Percentiles rank a stretch among this genome's conserved stretches.
phyloP scores from a whole-genome alignment of 768 basidiomycete species.

The Phylloporus rhodoxanthus region DNA sequence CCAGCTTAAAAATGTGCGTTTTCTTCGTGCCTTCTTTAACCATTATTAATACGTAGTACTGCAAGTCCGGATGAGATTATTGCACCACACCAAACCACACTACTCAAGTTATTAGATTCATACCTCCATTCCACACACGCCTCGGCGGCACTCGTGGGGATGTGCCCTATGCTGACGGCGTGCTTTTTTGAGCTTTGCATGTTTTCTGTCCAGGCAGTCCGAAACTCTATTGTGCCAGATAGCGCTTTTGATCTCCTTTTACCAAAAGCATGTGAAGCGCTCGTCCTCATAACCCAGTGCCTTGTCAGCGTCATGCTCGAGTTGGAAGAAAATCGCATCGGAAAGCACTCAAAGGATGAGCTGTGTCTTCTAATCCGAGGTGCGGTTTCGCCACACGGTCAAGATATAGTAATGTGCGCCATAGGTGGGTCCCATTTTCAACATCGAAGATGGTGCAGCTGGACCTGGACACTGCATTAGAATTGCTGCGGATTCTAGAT shows the following conservation, averaged over 20 bases:
- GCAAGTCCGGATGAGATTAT: conserved; percentile 63
- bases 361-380: conserved; percentile 42
- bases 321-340: conserved; percentile 31
- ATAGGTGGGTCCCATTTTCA: conserved; percentile 43
- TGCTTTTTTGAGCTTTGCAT: conserved; percentile 55
- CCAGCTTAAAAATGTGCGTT: conserved; percentile 54
- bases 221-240: conserved; percentile 37
- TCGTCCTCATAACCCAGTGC: conserved; percentile 75
- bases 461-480: conserved; percentile 45
- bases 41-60: conserved; percentile 12
- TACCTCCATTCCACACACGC: conserved; percentile 58
- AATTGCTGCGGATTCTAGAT: conserved; percentile 68
- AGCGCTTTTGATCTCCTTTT: conserved; percentile 59
- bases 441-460: neutral
- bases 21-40: neutral
- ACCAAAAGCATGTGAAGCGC: conserved; percentile 73
- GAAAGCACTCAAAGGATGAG: conserved; percentile 4
- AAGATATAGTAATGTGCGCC: conserved; percentile 48
- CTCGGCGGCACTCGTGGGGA: conserved; percentile 34
- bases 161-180: conserved; percentile 55
- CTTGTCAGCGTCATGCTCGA: conserved; percentile 56
- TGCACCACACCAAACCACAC: conserved; percentile 79
- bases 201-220: conserved; percentile 53
- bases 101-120: conserved; percentile 84
- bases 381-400: conserved; percentile 34